Percentiles rank a stretch among this genome's conserved stretches.
Conservation (phyloP, 1,284 basidiomycete species). For the Farysia itapuensis region DNA sequence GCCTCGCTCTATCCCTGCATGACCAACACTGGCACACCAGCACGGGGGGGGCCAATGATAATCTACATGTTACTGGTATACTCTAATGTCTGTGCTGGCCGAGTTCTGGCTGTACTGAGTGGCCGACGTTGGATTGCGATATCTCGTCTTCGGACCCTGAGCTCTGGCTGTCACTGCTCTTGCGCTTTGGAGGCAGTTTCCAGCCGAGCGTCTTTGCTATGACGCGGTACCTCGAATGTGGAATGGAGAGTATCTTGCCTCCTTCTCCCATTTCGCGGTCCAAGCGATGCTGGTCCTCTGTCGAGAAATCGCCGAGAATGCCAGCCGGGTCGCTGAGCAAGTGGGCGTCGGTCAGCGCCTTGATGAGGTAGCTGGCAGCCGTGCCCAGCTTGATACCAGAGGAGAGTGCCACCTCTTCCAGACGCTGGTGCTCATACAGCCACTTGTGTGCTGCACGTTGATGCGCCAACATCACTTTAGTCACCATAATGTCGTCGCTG, state of each 20-base stretch:
- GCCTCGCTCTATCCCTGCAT: too few species aligned
- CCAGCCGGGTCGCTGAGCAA: not conserved
- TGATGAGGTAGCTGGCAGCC: slow-evolving; percentile 13
- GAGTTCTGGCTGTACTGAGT: too few species aligned
- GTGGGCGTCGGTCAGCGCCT: slow-evolving; percentile 7
- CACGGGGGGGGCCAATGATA: too few species aligned
- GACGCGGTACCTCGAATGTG: not conserved
- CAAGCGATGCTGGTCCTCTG: slow-evolving; percentile 1
- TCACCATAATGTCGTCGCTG: slow-evolving; percentile 11
- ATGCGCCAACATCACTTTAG: slow-evolving; percentile 11
- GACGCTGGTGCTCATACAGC: slow-evolving; percentile 7
- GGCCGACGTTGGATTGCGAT: too few species aligned
- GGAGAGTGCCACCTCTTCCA: slow-evolving; percentile 7
- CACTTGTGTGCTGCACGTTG: slow-evolving; percentile 17
- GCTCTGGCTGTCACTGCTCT: not conserved
- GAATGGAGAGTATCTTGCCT: not conserved
- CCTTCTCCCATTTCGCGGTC: slow-evolving; percentile 3
- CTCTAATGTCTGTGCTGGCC: too few species aligned
- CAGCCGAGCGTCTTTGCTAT: slow-evolving; percentile 12
- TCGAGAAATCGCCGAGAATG: slow-evolving; percentile 6
- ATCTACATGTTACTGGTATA: too few species aligned
- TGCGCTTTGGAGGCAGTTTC: not conserved
- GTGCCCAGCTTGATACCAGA: slow-evolving; percentile 18
- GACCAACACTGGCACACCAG: too few species aligned
- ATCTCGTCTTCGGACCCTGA: too few species aligned